A percentile compares a stretch with the other conserved stretches of the same genome.
Conservation (phyloP, 805 yeast genomes). For the Martiniozyma abietophila region DNA sequence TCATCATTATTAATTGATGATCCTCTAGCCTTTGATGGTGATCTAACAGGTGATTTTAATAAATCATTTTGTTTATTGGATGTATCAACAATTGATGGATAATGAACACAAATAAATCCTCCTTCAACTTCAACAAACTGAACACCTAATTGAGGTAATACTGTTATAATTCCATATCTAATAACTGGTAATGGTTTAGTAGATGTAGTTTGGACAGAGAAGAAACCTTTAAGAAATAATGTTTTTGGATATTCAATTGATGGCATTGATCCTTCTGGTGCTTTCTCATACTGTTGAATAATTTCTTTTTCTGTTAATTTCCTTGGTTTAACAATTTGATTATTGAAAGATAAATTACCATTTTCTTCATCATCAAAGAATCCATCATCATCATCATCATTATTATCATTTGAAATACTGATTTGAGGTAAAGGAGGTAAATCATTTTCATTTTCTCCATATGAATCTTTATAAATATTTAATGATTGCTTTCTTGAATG, state of each 20-base stretch:
- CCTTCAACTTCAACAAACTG: constrained; percentile 85
- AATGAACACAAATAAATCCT: constrained; percentile 79
- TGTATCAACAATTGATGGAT: constrained; percentile 34
- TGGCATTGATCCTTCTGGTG: constrained; percentile 77
- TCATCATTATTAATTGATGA: constrained; percentile 10
- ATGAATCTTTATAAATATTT: constrained; percentile 24
- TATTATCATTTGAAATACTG: not conserved
- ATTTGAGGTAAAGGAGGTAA: constrained; percentile 38
- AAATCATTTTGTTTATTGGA: constrained; percentile 1
- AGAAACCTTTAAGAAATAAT: constrained; percentile 83
- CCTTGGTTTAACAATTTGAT: constrained; percentile 15
- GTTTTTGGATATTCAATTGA: constrained; percentile 91
- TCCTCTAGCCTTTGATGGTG: constrained; percentile 8
- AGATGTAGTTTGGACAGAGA: constrained; percentile 90
- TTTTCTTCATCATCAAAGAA: constrained; percentile 48
- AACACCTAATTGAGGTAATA: constrained; percentile 67
- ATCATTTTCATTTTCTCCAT: no score
- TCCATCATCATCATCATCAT: constrained; percentile 39
- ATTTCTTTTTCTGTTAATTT: constrained; percentile 39
- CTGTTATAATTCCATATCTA: constrained; percentile 72
- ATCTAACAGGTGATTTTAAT: constrained; percentile 5
- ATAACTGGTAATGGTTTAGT: constrained; percentile 86
- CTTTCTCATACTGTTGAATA: constrained; percentile 35
- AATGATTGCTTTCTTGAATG: constrained; percentile 60
- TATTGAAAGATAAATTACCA: constrained; percentile 15